Base-by-base conservation (phyloP, 768 basidiomycete species). In the Tylopilus plumbeoviolaceoides region DNA sequence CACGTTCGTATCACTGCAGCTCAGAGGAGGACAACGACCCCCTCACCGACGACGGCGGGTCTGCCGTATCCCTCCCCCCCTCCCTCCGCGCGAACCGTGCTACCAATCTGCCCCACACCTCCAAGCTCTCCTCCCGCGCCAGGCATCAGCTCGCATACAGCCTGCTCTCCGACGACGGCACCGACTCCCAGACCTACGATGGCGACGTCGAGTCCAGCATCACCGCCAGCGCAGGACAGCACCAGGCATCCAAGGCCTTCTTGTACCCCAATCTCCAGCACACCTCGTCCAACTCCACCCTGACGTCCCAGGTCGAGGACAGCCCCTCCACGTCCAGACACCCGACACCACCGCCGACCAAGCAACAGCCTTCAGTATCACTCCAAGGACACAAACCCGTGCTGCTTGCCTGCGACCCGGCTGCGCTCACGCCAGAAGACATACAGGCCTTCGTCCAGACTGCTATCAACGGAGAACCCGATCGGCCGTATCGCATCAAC, bases 1-100 rank as follows among this genome's bases (percentile, higher is more conserved):
- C 48, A 47, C 18, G 33, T 15, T 68, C 61, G 47, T 56, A 8
- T 28, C 27, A 8, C 27, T 28, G 52, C 65, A 88, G 86, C 68
- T 90, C 87, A 4, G 88, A 91, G 64, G 89, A 91, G 72, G 89
- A 91, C 79, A 91, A 91, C 65, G 89, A 91, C 67, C 87, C 89
- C 5, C 73, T 89, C 58, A 89, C 87, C 7, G 89, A 91, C 75
- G 89, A 89, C 63, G 81, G 72, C 44, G 78, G 73, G 21, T 81
- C 83, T 28, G 68, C 78, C 46, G 66, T 82, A 41, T 78, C 80
- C 7, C 61, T 77, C 44, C 76, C 81, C 6, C 41, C 63, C 54
- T 48, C 66, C 41, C 35, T 61, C 12, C 54, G 55, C 49, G 42
- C 63, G 41, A 57, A 48, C 49, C 67, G 64, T 48, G 57, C 33